Evolutionary conservation across 805 yeast species (phyloP).

Genomic region (Candida pseudofarinosa): DNA sequence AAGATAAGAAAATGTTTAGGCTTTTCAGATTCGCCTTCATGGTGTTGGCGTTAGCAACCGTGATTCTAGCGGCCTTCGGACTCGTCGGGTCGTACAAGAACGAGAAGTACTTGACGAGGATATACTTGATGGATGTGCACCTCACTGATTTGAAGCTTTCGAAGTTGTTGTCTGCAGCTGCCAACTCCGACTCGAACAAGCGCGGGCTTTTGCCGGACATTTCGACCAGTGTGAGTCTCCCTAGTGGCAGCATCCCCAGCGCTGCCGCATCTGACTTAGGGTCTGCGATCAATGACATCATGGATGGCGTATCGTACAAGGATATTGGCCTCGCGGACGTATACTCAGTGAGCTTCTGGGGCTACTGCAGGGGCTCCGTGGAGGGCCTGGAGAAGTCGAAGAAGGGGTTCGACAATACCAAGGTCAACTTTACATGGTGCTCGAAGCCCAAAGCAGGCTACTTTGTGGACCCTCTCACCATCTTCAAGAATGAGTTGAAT

Average conservation of each 20-base stretch:
- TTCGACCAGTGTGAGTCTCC: not conserved
- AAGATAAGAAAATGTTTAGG: too few relatives aligned
- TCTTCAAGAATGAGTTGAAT: constrained; percentile 31
- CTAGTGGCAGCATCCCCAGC: not conserved
- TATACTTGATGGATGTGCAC: constrained; percentile 35
- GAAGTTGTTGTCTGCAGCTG: constrained; percentile 17
- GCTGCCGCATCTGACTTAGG: constrained; percentile 1
- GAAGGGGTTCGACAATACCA: constrained; percentile 23
- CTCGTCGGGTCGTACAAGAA: constrained; percentile 37
- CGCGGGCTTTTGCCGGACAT: not conserved
- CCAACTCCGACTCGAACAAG: not conserved
- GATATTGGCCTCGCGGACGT: constrained; percentile 40
- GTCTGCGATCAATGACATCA: constrained; percentile 17
- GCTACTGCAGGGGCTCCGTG: constrained; percentile 36
- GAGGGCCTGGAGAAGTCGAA: constrained; percentile 6
- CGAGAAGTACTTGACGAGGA: constrained; percentile 26
- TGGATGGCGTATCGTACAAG: constrained; percentile 16
- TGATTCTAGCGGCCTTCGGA: constrained; percentile 32
- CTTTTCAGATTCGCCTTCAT: constrained; percentile 30
- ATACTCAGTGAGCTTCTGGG: constrained; percentile 39
- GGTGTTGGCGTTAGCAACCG: constrained; percentile 27
- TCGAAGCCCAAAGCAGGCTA: constrained; percentile 52
- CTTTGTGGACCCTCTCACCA: constrained; percentile 48
- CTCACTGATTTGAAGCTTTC: constrained; percentile 29
- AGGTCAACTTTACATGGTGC: constrained; percentile 46